phyloP scores from a whole-genome alignment of 1,139 yeast species.

The Eremothecium cymbalariae region DNA sequence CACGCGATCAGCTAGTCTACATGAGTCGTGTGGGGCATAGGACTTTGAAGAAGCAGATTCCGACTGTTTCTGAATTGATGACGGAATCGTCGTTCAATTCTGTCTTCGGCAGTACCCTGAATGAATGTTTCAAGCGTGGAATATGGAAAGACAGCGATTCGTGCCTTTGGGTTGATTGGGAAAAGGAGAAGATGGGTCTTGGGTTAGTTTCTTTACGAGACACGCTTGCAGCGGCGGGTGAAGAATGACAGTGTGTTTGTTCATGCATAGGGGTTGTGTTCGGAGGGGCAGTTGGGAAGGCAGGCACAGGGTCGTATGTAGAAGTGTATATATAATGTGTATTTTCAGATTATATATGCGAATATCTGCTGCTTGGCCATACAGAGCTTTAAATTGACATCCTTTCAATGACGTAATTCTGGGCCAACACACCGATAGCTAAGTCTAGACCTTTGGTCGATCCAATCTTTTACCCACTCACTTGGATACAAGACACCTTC shows the following conservation, averaged over 20 bases:
- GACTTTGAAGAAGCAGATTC: slow-evolving; percentile 16
- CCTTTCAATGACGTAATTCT: slow-evolving; percentile 79
- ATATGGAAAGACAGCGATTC: slow-evolving; percentile 20
- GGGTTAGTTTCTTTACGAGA: no score
- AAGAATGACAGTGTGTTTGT: no score
- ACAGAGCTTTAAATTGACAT: slow-evolving; percentile 64
- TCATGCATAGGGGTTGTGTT: no score
- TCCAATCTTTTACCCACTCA: slow-evolving; percentile 95
- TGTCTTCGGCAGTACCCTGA: slow-evolving; percentile 20
- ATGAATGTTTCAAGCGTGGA: slow-evolving; percentile 16
- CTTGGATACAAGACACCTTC: slow-evolving; percentile 68
- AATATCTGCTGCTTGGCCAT: no score
- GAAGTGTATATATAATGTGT: neutral
- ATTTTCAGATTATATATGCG: no score
- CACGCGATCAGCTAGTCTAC: slow-evolving; percentile 25
- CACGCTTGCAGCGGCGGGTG: no score
- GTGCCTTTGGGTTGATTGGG: slow-evolving; percentile 30
- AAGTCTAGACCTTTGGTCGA: slow-evolving; percentile 73
- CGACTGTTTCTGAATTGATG: slow-evolving; percentile 16
- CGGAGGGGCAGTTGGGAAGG: neutral
- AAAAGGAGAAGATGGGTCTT: slow-evolving; percentile 20
- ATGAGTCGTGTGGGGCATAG: slow-evolving; percentile 17
- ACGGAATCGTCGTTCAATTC: slow-evolving; percentile 15
- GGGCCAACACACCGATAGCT: slow-evolving; percentile 80
- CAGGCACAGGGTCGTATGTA: slow-evolving; percentile 5